Conservation (phyloP, 805 yeast species). For the Candida broadrunensis region DNA sequence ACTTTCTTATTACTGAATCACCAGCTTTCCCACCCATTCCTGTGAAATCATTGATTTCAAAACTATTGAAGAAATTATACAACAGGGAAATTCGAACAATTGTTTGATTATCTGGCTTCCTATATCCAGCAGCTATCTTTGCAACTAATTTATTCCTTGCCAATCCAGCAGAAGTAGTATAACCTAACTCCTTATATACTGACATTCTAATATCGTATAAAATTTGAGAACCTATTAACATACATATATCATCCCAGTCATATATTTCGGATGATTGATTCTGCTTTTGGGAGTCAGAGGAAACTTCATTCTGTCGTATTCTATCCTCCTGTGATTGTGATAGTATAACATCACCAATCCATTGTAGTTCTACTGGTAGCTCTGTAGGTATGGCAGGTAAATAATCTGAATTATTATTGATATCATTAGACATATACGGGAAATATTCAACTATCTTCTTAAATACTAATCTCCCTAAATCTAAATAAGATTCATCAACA, state of each 20-base stretch:
- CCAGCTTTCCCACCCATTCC: conserved; percentile 93
- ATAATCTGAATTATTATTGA: conserved; percentile 10
- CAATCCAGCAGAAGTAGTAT: conserved; percentile 88
- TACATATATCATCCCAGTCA: conserved; percentile 79
- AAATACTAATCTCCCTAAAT: conserved; percentile 68
- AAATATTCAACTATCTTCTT: conserved; percentile 36
- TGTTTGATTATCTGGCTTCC: conserved; percentile 87
- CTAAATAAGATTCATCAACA: conserved; percentile 90
- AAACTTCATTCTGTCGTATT: neutral
- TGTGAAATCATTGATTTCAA: conserved; percentile 74
- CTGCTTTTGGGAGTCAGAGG: conserved; percentile 2
- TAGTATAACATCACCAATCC: conserved; percentile 25
- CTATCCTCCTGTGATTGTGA: conserved; percentile 12
- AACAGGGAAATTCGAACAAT: conserved; percentile 53
- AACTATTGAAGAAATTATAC: conserved; percentile 52
- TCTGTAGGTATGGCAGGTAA: conserved; percentile 46
- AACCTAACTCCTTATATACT: conserved; percentile 58
- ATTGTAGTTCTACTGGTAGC: conserved; percentile 29
- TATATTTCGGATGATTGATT: neutral
- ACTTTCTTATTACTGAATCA: conserved; percentile 44
- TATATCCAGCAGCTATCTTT: conserved; percentile 80
- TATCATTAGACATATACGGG: conserved; percentile 39
- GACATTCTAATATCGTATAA: conserved; percentile 51
- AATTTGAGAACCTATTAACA: conserved; percentile 63
- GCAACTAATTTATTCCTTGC: conserved; percentile 75